Evolutionary conservation across 345 rosid species (phyloP).

Genomic region (Clausena lansium): DNA sequence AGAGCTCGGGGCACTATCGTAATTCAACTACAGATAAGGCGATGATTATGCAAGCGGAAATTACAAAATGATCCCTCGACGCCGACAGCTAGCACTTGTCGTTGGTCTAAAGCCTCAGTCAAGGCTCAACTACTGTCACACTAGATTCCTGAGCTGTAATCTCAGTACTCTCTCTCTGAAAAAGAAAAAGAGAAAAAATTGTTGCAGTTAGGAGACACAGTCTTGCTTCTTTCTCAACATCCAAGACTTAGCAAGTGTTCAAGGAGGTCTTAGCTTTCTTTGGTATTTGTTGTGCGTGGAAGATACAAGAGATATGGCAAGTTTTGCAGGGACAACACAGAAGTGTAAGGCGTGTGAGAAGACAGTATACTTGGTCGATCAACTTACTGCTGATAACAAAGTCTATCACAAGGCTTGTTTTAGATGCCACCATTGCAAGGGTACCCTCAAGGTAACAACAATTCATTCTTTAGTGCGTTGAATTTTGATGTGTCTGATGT

Average conservation of each 20-base stretch:
- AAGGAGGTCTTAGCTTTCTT: background rate
- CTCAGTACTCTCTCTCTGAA: background rate
- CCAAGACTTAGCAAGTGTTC: background rate
- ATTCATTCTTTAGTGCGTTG: background rate
- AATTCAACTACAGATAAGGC: background rate
- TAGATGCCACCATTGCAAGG: conserved; percentile 56
- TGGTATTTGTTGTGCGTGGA: background rate
- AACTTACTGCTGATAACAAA: conserved; percentile 45
- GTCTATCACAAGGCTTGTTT: conserved; percentile 51
- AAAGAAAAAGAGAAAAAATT: background rate
- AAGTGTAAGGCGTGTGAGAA: conserved; percentile 52
- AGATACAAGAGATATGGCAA: conserved; percentile 28
- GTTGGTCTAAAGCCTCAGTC: background rate
- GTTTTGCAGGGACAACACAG: conserved; percentile 51
- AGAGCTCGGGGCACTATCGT: background rate
- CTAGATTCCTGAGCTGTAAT: conserved; percentile 18
- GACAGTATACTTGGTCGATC: conserved; percentile 52
- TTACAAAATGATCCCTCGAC: background rate
- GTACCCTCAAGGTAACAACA: conserved; percentile 42
- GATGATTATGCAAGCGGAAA: background rate
- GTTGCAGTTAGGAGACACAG: background rate
- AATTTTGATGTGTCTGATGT: background rate
- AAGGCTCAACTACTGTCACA: background rate
- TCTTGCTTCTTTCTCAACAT: background rate
- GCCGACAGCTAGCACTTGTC: conserved; percentile 9